Base-by-base conservation (phyloP, 768 basidiomycete genomes). In the Heimioporus sp. region DNA sequence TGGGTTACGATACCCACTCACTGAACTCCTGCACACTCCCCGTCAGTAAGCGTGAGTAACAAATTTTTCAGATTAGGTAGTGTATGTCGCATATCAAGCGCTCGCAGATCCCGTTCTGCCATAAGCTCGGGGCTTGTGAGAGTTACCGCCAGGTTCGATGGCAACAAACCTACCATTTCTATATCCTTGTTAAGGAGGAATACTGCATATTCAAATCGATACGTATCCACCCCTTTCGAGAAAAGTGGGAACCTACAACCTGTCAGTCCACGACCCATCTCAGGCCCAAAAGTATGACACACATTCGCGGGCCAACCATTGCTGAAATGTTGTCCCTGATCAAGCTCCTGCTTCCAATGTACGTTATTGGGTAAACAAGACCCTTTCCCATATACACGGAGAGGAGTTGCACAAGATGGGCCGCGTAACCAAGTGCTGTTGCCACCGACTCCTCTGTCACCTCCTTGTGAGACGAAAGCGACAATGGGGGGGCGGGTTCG, bases 121-220 rank as follows among this genome's bases (percentile, higher is more conserved):
- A 95, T 96, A 47, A 97, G 80, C 94, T 98, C 32, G 41, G 55
- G 40, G 39, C 28, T 19, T 2, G 35, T 65, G 20, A 60, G 55
- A 42, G 15, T 28, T 20, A n/a, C 13, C 40, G 10, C 19, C n/a
- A 43, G 7, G 17, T 40, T 11, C 5, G 5, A 45, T 36, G 30
- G 24, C 36, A 48, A 34, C 17, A 44, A 36, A 7, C 61, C 43
- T 57, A 95, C 94, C 81, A 94, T 77, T 73, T 99, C 96, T 58
- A 99, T 94, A 69, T 99, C 80, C 71, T 98, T 99, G 74, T 99
- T 99, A 31, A 98, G 76, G 38, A 99, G 72, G 69, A 94, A 98
- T 5, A 98, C 96, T 4, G 86, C 97, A 73, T 98, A 99, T 69
- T 98, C 96, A 63, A 96, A 99, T 21, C 97, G 80, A 71, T 98